A percentile compares a stretch with the other conserved stretches of the same genome.
Evolutionary conservation across 371 early-diverging fungal genomes (phyloP).

Genomic region (Syncephalastrum contaminatum): DNA sequence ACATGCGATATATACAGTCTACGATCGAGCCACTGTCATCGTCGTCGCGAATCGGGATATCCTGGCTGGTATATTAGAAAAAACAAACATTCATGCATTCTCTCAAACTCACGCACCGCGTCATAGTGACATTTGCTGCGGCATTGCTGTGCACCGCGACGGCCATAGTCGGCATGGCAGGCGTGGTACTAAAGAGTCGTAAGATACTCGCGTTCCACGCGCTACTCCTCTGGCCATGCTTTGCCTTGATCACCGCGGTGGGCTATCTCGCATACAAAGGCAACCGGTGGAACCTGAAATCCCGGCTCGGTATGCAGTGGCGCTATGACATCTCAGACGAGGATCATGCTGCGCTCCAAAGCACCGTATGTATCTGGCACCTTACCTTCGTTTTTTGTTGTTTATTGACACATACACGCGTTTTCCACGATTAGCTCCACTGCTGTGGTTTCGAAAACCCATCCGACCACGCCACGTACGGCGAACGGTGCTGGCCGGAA

Average conservation of each 20-base stretch:
- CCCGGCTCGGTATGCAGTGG: conserved; percentile 28
- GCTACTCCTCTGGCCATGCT: conserved; percentile 28
- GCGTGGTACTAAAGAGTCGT: conserved; percentile 15
- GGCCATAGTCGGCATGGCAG: conserved; percentile 22
- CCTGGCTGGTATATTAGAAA: conserved; percentile 10
- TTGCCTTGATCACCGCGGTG: conserved; percentile 22
- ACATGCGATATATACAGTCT: conserved; percentile 7
- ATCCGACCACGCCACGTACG: conserved; percentile 32
- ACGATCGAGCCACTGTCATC: conserved; percentile 15
- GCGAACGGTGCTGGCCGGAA: conserved; percentile 20
- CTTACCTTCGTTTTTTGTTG: background rate
- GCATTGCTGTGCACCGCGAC: conserved; percentile 18
- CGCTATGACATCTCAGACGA: conserved; percentile 16
- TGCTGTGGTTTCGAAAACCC: conserved; percentile 39
- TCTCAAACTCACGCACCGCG: background rate
- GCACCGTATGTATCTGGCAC: conserved; percentile 19
- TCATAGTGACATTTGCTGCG: conserved; percentile 16
- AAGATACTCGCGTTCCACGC: conserved; percentile 17
- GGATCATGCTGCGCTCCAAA: conserved; percentile 14
- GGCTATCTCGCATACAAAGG: conserved; percentile 28
- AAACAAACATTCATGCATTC: background rate
- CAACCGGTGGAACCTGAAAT: conserved; percentile 27
- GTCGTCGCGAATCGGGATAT: conserved; percentile 16
- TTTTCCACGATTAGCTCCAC: conserved; percentile 14
- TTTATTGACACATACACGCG: background rate